Evolutionary conservation across 1,284 basidiomycete genomes (phyloP), one percentile per base, ranked within the genome.

Genomic region (Mrakiaceae sp.): DNA sequence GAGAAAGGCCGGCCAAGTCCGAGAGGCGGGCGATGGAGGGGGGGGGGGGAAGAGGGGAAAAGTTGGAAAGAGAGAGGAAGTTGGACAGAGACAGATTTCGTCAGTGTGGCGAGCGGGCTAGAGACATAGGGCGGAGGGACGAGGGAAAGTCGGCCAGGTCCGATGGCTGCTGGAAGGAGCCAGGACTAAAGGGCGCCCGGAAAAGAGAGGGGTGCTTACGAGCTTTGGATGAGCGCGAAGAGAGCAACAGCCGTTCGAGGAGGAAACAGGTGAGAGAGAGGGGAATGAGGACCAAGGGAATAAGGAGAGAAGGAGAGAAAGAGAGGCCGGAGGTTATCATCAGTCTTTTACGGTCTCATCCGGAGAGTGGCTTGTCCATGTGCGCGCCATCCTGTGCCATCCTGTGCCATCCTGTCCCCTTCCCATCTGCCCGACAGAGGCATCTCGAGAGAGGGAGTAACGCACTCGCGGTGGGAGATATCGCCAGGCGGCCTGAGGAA

Each of bases 401-500:
- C 48, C 48, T 14, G 14, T 49, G 9, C 48, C 48, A 49, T 9
- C 48, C 14, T 8, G 48, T 9, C 8, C 9, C 9, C 9, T 49
- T 49, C 48, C 9, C 8, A 8, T 49, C 9, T 8, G 48, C 8
- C 9, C 9, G 8, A 8, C 8, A 49, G 48, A 49, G 14, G 48
- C 48, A 49, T 8, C 48, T 8, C 48, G 48, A 49, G 14, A 14
- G 14, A 49, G 14, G 48, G 48, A 49, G 2, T 9, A 49, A 16
- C 14, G 55, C 42, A 40, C 40, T 16, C 0, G 60, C 52, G 14
- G 60, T 43, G 12, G 60, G 42, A 14, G 44, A n/a, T 5, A 27
- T 61, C 60, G 14, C 60, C 60, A 11, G 60, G 50, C 43, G 60
- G 60, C 16, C 60, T 16, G 10, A 43, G 42, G 11, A 61, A 61